Evolutionary conservation across 768 basidiomycete species (phyloP).

Genomic region (Pulveroboletus sp.): DNA sequence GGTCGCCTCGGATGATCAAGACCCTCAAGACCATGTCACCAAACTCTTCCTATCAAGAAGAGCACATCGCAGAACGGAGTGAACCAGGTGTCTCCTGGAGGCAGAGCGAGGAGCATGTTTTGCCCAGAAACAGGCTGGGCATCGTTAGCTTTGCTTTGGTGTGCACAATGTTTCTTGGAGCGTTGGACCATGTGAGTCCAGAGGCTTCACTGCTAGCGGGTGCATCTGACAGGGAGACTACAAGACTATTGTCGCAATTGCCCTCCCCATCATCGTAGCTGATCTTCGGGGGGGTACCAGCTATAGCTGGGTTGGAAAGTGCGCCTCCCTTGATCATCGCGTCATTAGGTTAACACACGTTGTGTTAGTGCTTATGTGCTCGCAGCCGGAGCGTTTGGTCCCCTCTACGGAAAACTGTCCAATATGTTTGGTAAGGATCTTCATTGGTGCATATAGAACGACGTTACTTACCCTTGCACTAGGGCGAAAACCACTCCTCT

Average conservation of each 20-base stretch:
- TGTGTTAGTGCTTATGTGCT: slow-evolving; percentile 71
- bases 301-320: slow-evolving; percentile 77
- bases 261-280: slow-evolving; percentile 64
- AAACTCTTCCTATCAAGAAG: neutral
- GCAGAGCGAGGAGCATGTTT: slow-evolving; percentile 41
- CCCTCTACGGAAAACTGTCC: slow-evolving; percentile 75
- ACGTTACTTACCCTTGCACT: neutral
- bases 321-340: slow-evolving; percentile 7
- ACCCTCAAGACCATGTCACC: neutral
- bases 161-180: slow-evolving; percentile 36
- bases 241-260: slow-evolving; percentile 66
- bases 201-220: neutral
- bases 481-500: slow-evolving; percentile 71
- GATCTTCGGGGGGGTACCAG: slow-evolving; percentile 56
- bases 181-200: slow-evolving; percentile 52
- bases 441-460: too few relatives aligned
- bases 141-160: neutral
- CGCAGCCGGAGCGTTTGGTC: slow-evolving; percentile 59
- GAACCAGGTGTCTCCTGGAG: slow-evolving; percentile 48
- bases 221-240: neutral
- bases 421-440: slow-evolving; percentile 41
- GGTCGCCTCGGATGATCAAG: too few relatives aligned
- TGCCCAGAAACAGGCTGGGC: too few relatives aligned
- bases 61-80: neutral
- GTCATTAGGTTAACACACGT: too few relatives aligned